These are phyloP conservation scores for Heimioporus sp. DNA, from an alignment of 768 basidiomycete genomes.

Conservation along the genomic window DNA sequence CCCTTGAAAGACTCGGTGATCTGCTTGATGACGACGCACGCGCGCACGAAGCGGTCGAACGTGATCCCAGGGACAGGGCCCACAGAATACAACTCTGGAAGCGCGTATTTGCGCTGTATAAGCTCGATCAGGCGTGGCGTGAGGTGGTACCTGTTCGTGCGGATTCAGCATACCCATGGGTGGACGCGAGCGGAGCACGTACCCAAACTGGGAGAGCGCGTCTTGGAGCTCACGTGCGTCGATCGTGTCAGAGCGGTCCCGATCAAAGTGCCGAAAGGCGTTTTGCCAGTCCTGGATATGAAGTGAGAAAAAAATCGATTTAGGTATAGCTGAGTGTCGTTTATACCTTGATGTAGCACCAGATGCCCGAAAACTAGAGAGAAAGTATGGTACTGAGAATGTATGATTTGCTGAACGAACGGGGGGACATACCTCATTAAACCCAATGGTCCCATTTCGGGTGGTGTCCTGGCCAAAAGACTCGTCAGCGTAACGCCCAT, in stretches of 20 bases:
- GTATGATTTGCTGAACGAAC: not conserved
- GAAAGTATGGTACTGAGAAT: not conserved
- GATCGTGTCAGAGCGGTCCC: constrained; percentile 80
- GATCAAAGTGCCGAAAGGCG: constrained; percentile 80
- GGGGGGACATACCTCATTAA: constrained; percentile 57
- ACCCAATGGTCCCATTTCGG: constrained; percentile 75
- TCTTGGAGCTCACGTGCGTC: constrained; percentile 64
- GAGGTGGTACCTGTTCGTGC: constrained; percentile 56
- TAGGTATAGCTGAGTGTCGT: too few relatives aligned
- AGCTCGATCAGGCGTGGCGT: constrained; percentile 62
- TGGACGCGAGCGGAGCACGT: not conserved
- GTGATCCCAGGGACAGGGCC: constrained; percentile 58
- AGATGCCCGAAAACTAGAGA: constrained; percentile 64
- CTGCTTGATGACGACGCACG: constrained; percentile 81
- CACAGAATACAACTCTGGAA: constrained; percentile 33
- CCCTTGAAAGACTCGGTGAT: constrained; percentile 67
- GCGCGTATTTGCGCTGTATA: constrained; percentile 75
- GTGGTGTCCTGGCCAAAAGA: constrained; percentile 55
- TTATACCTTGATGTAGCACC: constrained; percentile 72
- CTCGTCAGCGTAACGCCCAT: not conserved
- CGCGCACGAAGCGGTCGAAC: constrained; percentile 85
- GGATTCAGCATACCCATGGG: not conserved
- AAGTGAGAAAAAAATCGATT: too few relatives aligned
- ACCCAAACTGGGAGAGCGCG: constrained; percentile 77
- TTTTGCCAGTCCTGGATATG: constrained; percentile 71